These are phyloP conservation scores for Solanum bulbocastanum DNA, from an alignment of 257 asterid species.

Conservation along the genomic window DNA sequence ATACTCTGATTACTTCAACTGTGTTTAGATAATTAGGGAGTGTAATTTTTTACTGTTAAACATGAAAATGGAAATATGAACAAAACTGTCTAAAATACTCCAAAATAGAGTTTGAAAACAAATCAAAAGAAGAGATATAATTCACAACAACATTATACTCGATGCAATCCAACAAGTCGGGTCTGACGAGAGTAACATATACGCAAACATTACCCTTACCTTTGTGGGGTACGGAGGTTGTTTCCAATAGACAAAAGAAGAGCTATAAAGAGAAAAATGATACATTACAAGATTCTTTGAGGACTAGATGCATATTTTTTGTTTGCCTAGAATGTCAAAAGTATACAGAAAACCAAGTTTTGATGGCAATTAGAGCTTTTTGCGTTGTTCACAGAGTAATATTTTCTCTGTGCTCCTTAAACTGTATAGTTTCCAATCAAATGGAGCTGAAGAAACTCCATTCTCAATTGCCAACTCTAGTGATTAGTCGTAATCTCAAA, in stretches of 20 bases:
- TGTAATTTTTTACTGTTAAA: not conserved
- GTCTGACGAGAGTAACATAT: not conserved
- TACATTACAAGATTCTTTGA: not conserved
- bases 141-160: not conserved
- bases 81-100: not conserved
- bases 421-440: not conserved
- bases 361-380: not conserved
- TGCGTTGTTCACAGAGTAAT: not conserved
- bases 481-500: conserved; percentile 25
- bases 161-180: not conserved
- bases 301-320: not conserved
- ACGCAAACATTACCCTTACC: not conserved
- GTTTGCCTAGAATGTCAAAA: not conserved
- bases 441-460: not conserved
- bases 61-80: not conserved
- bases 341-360: not conserved
- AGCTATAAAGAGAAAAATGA: not conserved
- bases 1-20: not conserved
- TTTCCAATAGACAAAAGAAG: not conserved
- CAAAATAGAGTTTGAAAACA: not conserved
- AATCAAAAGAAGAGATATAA: not conserved
- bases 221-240: not conserved
- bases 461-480: not conserved
- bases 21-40: not conserved
- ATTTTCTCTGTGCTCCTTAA: not conserved